Evolutionary conservation across 305 asterid genomes (phyloP).

Genomic region (Solanum hybrid): DNA sequence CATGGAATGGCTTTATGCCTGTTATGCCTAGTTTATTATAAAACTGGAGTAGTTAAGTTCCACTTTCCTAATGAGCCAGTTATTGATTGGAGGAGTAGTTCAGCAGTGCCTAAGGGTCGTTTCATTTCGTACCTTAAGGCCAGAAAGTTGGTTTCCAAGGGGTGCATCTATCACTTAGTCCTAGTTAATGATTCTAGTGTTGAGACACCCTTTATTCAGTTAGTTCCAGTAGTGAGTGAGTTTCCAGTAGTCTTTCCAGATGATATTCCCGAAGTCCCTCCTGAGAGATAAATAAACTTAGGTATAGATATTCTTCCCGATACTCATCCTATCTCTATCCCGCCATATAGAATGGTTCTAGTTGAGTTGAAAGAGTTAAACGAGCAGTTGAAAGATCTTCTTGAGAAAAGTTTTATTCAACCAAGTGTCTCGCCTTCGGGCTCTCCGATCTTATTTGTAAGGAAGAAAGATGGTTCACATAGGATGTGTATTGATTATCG

Average conservation of each 20-base stretch:
- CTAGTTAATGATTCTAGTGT: background rate
- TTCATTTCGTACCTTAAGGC: background rate
- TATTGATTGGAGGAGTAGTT: background rate
- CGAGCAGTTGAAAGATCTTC: background rate
- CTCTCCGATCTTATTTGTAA: too few species aligned
- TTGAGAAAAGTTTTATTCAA: background rate
- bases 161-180: background rate
- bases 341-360: background rate
- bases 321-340: background rate
- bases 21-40: background rate
- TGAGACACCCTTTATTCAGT: background rate
- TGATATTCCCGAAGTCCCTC: background rate
- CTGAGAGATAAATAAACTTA: background rate
- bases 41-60: background rate
- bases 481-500: background rate
- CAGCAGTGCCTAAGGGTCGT: background rate
- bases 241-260: background rate
- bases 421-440: background rate
- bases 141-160: background rate
- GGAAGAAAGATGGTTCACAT: background rate
- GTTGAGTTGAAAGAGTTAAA: background rate
- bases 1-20: background rate
- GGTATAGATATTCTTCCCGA: background rate
- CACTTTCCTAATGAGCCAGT: background rate
- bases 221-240: background rate